Evolutionary conservation across 768 basidiomycete genomes (phyloP), one percentile per base, ranked within the genome.

Genomic region (Glaciozyma martinii): DNA sequence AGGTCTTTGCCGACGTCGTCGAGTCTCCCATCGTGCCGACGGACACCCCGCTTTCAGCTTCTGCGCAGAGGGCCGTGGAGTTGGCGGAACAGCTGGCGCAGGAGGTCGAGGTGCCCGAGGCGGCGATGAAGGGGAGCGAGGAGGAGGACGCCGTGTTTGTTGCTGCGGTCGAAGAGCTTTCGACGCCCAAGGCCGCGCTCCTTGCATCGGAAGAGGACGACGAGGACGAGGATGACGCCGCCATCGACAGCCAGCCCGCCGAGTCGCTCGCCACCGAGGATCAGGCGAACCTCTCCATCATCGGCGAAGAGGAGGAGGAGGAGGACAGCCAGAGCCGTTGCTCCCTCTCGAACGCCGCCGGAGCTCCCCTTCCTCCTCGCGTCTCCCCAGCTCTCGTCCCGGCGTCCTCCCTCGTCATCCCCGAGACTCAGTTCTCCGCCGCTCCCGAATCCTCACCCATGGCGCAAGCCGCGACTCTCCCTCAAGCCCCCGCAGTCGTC

Each of bases 251-350:
- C 4, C 25, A 40, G 8, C 32, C 56, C 29, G 32, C 43, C 4
- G 30, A 56, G 43, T 40, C 42, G 9, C 46, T 42, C 23, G 53
- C 59, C 33, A 16, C 29, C 10, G 57, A 59, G 42, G 63, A 50
- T 7, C 57, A 60, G 54, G 63, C 49, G 25, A 44, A 68, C 16
- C 42, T 62, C 25, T 65, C 67, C 2, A 60, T 61, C 42, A 62
- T 68, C 49, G 62, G 59, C 47, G 67, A 63, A 21, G 62, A 65
- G 33, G 58, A 58, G 32, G 63, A 68, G 10, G 60, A 68, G 18
- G 63, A 64, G 50, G 50, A 52, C n/a, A n/a, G 49, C n/a, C n/a
- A 25, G 30, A 52, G 3, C 9, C 50, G 50, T 30, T 2, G 27
- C 50, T 52, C 50, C 27, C 50, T 30, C 19, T 29, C 50, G 13